Conservation (phyloP, 768 basidiomycete species). For the Leccinum imitatum region DNA sequence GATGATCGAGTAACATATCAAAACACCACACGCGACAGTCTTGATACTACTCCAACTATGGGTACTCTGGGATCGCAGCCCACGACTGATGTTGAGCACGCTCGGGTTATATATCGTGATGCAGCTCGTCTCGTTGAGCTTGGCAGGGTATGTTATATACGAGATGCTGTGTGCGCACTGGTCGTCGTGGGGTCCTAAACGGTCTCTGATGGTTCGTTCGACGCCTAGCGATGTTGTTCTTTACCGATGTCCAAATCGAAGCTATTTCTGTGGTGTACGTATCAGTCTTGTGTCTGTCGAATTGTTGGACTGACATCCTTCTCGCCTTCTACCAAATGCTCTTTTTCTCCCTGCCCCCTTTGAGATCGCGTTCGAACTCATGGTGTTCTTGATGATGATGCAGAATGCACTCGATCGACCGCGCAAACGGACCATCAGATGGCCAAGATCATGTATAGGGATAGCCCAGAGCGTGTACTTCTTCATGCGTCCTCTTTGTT, state of each 20-base stretch:
- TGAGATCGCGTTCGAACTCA: conserved; percentile 32
- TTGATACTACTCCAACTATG: conserved; percentile 41
- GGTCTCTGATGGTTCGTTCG: background rate
- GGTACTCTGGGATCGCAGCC: conserved; percentile 35
- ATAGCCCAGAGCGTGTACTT: conserved; percentile 26
- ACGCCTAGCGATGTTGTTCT: conserved; percentile 17
- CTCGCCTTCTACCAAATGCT: background rate
- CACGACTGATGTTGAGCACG: conserved; percentile 30
- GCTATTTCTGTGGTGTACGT: conserved; percentile 15
- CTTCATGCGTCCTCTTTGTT: conserved; percentile 20
- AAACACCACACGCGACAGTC: conserved; percentile 29
- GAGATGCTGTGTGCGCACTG: conserved; percentile 28
- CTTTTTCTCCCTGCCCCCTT: background rate
- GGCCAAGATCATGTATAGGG: conserved; percentile 13
- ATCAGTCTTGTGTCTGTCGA: background rate
- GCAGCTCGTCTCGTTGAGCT: conserved; percentile 25
- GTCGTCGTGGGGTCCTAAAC: background rate
- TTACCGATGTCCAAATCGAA: conserved; percentile 21
- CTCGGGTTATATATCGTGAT: conserved; percentile 32
- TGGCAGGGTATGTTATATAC: conserved; percentile 26
- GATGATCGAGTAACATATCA: background rate
- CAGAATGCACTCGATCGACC: conserved; percentile 34
- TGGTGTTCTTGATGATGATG: conserved; percentile 28
- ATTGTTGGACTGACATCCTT: background rate
- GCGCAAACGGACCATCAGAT: conserved; percentile 14